Percentiles rank a stretch among this genome's conserved stretches.
Evolutionary conservation across 2,329 filamentous ascomycete genomes (phyloP).

Genomic region (Calonectria montana): DNA sequence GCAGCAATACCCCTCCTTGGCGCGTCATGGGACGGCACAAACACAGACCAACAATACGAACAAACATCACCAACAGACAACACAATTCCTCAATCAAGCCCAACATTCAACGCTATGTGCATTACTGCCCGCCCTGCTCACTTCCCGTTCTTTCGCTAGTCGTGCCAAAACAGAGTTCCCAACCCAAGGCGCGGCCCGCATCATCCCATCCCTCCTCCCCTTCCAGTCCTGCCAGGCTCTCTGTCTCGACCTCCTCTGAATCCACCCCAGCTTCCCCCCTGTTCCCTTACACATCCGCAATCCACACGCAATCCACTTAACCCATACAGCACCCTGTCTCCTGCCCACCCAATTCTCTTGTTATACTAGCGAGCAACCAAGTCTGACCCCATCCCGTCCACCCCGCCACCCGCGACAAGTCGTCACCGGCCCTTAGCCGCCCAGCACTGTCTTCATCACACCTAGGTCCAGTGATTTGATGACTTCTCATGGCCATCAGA

Average conservation of each 20-base stretch:
- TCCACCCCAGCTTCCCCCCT: slow-evolving; percentile 6
- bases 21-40: not conserved
- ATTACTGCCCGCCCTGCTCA: not conserved
- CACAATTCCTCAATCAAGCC: not conserved
- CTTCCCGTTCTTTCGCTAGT: not conserved
- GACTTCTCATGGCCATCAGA: slow-evolving; percentile 28
- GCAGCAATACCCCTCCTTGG: not conserved
- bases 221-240: not conserved
- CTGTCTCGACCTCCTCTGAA: not conserved
- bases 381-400: slow-evolving; percentile 18
- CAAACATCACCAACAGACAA: not conserved
- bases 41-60: not conserved
- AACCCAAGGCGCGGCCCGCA: slow-evolving; percentile 23
- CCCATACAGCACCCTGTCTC: slow-evolving; percentile 8
- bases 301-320: slow-evolving; percentile 11
- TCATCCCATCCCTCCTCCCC: not conserved
- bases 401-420: slow-evolving; percentile 26
- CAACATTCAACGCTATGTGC: not conserved
- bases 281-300: slow-evolving; percentile 6
- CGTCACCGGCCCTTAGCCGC: slow-evolving; percentile 37
- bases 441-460: slow-evolving; percentile 40
- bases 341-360: slow-evolving; percentile 7
- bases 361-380: slow-evolving; percentile 5
- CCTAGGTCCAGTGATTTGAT: slow-evolving; percentile 19
- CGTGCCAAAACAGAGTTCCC: slow-evolving; percentile 6